phyloP scores from a whole-genome alignment of 2,329 filamentous ascomycete species.

The Shiraia sp. region DNA sequence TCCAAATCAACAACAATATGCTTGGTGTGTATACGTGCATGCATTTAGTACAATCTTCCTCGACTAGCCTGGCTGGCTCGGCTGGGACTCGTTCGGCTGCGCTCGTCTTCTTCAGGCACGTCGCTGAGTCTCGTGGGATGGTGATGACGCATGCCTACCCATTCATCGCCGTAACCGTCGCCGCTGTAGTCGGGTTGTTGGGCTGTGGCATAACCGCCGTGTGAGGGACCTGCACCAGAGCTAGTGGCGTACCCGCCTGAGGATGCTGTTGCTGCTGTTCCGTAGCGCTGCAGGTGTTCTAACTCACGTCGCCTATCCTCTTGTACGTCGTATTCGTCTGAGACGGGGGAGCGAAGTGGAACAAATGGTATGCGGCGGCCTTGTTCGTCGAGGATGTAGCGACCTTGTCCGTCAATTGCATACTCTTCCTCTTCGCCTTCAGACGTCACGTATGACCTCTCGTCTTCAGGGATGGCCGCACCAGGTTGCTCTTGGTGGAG shows the following conservation, averaged over 20 bases:
- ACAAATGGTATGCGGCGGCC: conserved; percentile 43
- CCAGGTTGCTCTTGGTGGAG: conserved; percentile 32
- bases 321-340: conserved; percentile 60
- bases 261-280: conserved; percentile 38
- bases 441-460: conserved; percentile 41
- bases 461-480: conserved; percentile 35
- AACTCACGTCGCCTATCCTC: conserved; percentile 55
- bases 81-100: conserved; percentile 43
- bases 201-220: conserved; percentile 23
- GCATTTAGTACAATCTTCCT: conserved; percentile 24
- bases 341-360: conserved; percentile 35
- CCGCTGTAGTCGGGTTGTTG: conserved; percentile 42
- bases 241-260: conserved; percentile 33
- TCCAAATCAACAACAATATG: too few species aligned
- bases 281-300: conserved; percentile 53
- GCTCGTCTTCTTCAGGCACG: conserved; percentile 46
- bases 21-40: not conserved
- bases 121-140: conserved; percentile 46
- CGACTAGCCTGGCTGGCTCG: conserved; percentile 41
- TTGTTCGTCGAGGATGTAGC: conserved; percentile 40
- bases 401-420: conserved; percentile 41
- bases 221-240: conserved; percentile 24
- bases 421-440: conserved; percentile 44
- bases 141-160: conserved; percentile 44
- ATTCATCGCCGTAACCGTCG: conserved; percentile 43